phyloP scores from a whole-genome alignment of 805 yeast genomes.

The Yamadazyma laniorum region DNA sequence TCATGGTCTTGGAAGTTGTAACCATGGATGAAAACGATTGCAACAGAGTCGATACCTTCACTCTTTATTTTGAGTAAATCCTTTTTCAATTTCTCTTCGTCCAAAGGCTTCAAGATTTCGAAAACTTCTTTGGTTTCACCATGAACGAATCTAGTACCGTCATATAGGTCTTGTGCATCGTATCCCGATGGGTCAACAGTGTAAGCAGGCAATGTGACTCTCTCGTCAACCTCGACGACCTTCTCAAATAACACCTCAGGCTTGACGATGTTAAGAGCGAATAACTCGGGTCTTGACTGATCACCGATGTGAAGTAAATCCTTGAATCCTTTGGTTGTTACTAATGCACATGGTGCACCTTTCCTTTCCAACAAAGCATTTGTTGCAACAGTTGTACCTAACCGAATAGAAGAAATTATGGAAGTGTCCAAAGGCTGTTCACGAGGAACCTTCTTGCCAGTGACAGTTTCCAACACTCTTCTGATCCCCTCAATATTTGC shows the following conservation, averaged over 20 bases:
- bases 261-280: conserved; percentile 19
- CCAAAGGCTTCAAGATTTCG: conserved; percentile 55
- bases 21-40: conserved; percentile 71
- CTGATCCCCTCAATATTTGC: conserved; percentile 90
- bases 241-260: conserved; percentile 16
- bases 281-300: conserved; percentile 22
- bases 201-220: conserved; percentile 21
- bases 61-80: conserved; percentile 47
- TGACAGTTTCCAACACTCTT: conserved; percentile 61
- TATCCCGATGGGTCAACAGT: conserved; percentile 19
- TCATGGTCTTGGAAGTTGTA: conserved; percentile 76
- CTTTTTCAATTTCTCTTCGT: conserved; percentile 42
- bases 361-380: conserved; percentile 23
- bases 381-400: conserved; percentile 31
- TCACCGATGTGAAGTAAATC: conserved; percentile 22
- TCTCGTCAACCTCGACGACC: conserved; percentile 21
- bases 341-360: conserved; percentile 19
- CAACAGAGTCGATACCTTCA: conserved; percentile 65
- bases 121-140: conserved; percentile 74
- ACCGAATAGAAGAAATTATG: conserved; percentile 19
- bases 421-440: conserved; percentile 19
- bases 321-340: conserved; percentile 22
- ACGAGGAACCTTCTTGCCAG: conserved; percentile 42
- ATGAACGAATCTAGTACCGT: conserved; percentile 36
- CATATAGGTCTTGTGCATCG: conserved; percentile 16